Conservation (phyloP, 352 stramenopile genomes). For the Plasmopara viticola region DNA sequence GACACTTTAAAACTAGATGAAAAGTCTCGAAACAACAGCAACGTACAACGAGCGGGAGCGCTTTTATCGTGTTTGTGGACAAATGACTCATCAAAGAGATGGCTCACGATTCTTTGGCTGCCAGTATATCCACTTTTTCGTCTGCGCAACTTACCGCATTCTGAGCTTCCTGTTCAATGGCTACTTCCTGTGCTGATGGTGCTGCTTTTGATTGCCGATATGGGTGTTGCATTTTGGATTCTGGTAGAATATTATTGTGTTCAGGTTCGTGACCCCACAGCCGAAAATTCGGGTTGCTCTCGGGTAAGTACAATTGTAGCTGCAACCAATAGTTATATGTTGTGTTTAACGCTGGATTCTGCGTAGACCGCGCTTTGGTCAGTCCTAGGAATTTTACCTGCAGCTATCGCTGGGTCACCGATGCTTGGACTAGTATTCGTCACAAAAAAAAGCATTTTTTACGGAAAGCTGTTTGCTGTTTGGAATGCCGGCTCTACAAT, state of each 20-base stretch:
- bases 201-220: conserved; percentile 57
- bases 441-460: conserved; percentile 65
- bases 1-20: conserved; percentile 17
- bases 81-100: conserved; percentile 22
- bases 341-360: conserved; percentile 10
- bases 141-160: conserved; percentile 40
- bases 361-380: conserved; percentile 52
- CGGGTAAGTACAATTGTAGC: conserved; percentile 40
- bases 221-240: conserved; percentile 63
- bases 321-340: background rate
- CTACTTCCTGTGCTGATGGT: conserved; percentile 46
- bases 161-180: conserved; percentile 26
- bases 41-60: conserved; percentile 15
- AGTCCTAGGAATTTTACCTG: conserved; percentile 53
- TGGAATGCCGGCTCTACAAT: conserved; percentile 69
- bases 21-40: conserved; percentile 12
- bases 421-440: conserved; percentile 69
- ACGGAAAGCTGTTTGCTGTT: conserved; percentile 60
- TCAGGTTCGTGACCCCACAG: conserved; percentile 74
- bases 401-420: conserved; percentile 49
- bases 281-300: conserved; percentile 64
- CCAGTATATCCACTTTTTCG: conserved; percentile 58
- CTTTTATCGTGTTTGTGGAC: conserved; percentile 23
- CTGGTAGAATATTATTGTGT: conserved; percentile 84
- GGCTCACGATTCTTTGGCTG: conserved; percentile 28